Evolutionary conservation across 2,329 filamentous ascomycete species (phyloP), one percentile per base, ranked within the genome.

Genomic region (Alternaria sp.): DNA sequence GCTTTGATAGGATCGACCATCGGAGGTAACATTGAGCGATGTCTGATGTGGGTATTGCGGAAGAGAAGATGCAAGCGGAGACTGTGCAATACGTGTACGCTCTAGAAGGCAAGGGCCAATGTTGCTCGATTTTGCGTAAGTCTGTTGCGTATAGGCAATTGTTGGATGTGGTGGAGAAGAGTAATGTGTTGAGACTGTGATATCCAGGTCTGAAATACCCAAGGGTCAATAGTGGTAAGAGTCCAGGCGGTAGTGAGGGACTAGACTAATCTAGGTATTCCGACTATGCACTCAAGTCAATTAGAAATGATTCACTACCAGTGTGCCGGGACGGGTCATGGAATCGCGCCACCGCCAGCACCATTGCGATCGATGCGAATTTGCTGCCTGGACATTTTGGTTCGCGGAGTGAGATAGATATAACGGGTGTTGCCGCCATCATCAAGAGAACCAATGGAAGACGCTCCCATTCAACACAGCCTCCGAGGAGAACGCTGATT

Each of bases 391-490:
- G 34, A 52, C 53, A 49, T 50, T n/a, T n/a, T 56, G 57, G 37
- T 55, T 17, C 31, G 42, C 28, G 14, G 42, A 31, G 23, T 41
- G 14, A 40, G 26, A 34, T 50, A 49, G 48, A 42, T 37, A 23
- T 39, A 39, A 26, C 34, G 40, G 3, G 9, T 39, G 11, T 17
- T 37, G 24, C 42, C 26, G 40, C 21, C 23, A 36, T 54, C 10
- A 5, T 9, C 28, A 21, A 48, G 41, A 29, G 33, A 39, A 37
- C 62, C 52, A 63, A 57, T 65, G 28, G 54, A 28, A 42, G 24
- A 28, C 17, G 33, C n/a, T 7, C n/a, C 54, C 24, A 26, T 13
- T 54, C 42, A 54, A 60, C 58, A 69, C 66, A 57, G 61, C 55
- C 55, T 42, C 49, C 17, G 17, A 9, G 55, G 48, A 48, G 41